phyloP scores from a whole-genome alignment of 805 yeast species.

The Schwanniomyces vanrijiae region DNA sequence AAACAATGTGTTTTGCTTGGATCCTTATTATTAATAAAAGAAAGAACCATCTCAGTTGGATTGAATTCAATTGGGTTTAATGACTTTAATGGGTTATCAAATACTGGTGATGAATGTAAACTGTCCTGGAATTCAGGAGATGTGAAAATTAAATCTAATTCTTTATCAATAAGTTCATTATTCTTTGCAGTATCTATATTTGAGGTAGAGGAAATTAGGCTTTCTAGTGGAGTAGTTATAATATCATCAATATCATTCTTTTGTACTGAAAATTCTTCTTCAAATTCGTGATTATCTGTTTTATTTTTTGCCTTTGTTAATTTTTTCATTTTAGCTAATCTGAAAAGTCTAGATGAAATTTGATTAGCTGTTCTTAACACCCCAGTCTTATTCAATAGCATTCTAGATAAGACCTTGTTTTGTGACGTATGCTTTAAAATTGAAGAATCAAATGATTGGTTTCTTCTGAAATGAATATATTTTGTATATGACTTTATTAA shows the following conservation, averaged over 20 bases:
- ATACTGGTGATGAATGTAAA: conserved; percentile 5
- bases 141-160: conserved; percentile 27
- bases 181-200: conserved; percentile 8
- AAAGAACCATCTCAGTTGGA: conserved; percentile 6
- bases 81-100: neutral
- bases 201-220: conserved; percentile 13
- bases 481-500: conserved; percentile 35
- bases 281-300: neutral
- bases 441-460: conserved; percentile 18
- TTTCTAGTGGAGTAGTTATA: conserved; percentile 28
- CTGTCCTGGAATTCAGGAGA: conserved; percentile 20
- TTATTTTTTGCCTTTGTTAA: conserved; percentile 13
- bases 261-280: conserved; percentile 1
- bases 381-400: conserved; percentile 38
- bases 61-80: conserved; percentile 2
- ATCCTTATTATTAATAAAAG: conserved; percentile 7
- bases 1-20: conserved; percentile 6
- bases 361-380: conserved; percentile 37
- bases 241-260: conserved; percentile 23
- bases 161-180: conserved; percentile 29
- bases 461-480: conserved; percentile 30
- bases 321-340: conserved; percentile 25
- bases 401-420: conserved; percentile 40
- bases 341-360: conserved; percentile 30
- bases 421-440: conserved; percentile 35